Evolutionary conservation across 257 asterid species (phyloP).

Genomic region (Solanum okadae): DNA sequence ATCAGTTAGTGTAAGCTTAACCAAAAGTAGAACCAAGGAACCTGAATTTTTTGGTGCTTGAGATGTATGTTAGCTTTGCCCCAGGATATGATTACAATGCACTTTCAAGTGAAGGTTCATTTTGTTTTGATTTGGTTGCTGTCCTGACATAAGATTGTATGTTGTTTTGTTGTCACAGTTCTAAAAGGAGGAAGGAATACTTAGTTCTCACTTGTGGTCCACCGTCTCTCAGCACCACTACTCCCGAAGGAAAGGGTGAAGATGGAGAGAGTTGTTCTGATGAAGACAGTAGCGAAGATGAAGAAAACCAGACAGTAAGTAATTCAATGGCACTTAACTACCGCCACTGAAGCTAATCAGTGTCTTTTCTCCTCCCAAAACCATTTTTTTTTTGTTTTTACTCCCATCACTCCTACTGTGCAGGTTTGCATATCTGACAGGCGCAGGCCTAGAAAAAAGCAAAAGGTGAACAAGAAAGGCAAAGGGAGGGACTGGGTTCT

Average conservation of each 20-base stretch:
- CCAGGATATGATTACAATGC: not conserved
- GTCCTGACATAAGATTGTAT: not conserved
- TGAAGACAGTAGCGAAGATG: constrained; percentile 66
- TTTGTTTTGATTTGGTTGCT: not conserved
- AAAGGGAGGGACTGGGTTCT: constrained; percentile 83
- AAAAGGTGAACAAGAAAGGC: constrained; percentile 58
- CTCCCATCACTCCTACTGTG: not conserved
- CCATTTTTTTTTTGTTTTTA: not conserved
- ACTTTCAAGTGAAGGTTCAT: not conserved
- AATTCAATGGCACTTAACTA: not conserved
- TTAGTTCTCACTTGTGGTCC: constrained; percentile 90
- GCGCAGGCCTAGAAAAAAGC: constrained; percentile 73
- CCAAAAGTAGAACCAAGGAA: not conserved
- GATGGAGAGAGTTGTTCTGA: constrained; percentile 69
- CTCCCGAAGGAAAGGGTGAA: constrained; percentile 58
- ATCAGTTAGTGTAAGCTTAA: not conserved
- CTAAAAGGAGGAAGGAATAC: constrained; percentile 85
- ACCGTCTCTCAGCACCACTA: constrained; percentile 50
- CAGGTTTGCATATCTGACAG: constrained; percentile 73
- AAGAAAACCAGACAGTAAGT: constrained; percentile 64
- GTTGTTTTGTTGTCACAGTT: constrained; percentile 28
- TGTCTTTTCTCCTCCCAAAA: not conserved
- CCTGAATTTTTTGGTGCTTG: not conserved
- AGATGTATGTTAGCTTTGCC: not conserved
- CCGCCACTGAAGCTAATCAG: not conserved